Percentiles rank a stretch among this genome's conserved stretches.
phyloP scores from a whole-genome alignment of 2,329 filamentous ascomycete species.

The Xylariaceae sp. region DNA sequence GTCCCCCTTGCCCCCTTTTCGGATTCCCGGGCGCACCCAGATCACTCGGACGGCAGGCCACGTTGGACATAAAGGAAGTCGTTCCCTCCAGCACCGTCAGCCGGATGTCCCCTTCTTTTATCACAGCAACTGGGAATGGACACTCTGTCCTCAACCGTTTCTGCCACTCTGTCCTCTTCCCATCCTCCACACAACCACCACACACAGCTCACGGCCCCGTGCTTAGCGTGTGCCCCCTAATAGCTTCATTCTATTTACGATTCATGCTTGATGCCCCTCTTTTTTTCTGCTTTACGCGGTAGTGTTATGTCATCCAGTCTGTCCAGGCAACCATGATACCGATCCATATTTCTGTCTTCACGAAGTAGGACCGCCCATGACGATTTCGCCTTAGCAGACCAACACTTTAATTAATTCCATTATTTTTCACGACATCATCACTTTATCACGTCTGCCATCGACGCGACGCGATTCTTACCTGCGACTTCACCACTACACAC shows the following conservation, averaged over 20 bases:
- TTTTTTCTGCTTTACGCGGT: neutral
- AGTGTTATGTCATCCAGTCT: slow-evolving; percentile 1
- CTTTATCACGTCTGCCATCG: neutral
- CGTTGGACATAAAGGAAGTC: slow-evolving; percentile 23
- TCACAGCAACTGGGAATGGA: slow-evolving; percentile 16
- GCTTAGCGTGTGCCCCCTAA: neutral
- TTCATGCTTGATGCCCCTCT: slow-evolving; percentile 12
- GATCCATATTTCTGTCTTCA: slow-evolving; percentile 27
- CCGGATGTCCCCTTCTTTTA: neutral
- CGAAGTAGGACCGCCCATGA: slow-evolving; percentile 34
- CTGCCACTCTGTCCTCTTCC: neutral
- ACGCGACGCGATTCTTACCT: too few relatives aligned
- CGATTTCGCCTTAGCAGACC: neutral
- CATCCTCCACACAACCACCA: slow-evolving; percentile 1
- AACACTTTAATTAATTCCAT: neutral
- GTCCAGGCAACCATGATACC: slow-evolving; percentile 17
- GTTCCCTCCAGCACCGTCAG: neutral
- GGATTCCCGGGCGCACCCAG: neutral
- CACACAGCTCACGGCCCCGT: neutral
- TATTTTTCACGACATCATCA: slow-evolving; percentile 5
- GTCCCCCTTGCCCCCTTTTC: neutral
- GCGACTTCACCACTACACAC: too few relatives aligned
- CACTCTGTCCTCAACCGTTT: slow-evolving; percentile 23
- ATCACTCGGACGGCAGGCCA: slow-evolving; percentile 13
- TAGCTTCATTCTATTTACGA: neutral